Evolutionary conservation across 305 asterid genomes (phyloP).

Genomic region (Striga hermonthica): DNA sequence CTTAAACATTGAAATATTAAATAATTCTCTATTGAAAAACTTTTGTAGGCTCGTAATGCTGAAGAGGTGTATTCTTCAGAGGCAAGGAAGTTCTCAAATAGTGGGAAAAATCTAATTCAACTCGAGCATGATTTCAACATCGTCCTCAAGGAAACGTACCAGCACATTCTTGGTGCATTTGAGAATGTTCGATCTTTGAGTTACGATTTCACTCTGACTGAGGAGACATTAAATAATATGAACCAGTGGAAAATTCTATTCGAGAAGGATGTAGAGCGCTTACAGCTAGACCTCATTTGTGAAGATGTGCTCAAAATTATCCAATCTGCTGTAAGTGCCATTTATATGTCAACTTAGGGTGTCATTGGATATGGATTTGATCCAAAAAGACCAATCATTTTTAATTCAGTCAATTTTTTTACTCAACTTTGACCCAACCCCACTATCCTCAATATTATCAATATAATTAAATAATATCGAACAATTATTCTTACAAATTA

Average conservation of each 20-base stretch:
- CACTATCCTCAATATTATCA: too few species aligned
- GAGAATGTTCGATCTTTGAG: constrained; percentile 37
- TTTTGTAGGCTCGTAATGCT: constrained; percentile 56
- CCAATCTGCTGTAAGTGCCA: constrained; percentile 59
- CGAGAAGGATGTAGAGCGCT: constrained; percentile 45
- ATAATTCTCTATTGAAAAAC: neutral
- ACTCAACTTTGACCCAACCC: too few species aligned
- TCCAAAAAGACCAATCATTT: too few species aligned
- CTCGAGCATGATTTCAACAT: constrained; percentile 43
- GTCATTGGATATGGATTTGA: too few species aligned
- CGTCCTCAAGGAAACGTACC: constrained; percentile 45
- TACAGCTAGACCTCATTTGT: constrained; percentile 58
- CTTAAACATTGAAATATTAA: neutral
- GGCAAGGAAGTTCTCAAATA: constrained; percentile 34
- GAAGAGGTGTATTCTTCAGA: constrained; percentile 41
- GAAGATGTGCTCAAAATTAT: constrained; percentile 47
- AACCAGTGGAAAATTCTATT: constrained; percentile 58
- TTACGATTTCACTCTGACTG: constrained; percentile 38
- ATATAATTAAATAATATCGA: too few species aligned
- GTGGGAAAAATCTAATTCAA: constrained; percentile 30
- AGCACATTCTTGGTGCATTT: constrained; percentile 41
- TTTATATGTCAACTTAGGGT: neutral
- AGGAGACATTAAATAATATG: constrained; percentile 45
- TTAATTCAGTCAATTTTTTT: too few species aligned
- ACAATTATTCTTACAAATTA: too few species aligned